A percentile compares a stretch with the other conserved stretches of the same genome.
These are phyloP conservation scores for Luvunga scandens DNA, from an alignment of 345 rosid genomes.

Conservation along the genomic window DNA sequence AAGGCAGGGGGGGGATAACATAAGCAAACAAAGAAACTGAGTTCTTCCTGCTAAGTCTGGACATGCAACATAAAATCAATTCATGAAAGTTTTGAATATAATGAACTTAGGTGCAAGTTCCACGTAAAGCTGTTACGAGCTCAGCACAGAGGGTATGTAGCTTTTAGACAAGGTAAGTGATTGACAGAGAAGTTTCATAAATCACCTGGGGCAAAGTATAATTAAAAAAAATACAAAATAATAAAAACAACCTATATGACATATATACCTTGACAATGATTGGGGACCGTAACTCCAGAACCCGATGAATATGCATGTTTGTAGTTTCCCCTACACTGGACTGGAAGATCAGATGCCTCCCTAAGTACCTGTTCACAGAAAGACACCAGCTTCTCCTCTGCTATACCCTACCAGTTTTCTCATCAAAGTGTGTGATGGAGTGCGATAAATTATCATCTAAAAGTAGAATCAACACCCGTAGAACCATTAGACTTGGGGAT, in stretches of 20 bases:
- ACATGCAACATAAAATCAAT: not conserved
- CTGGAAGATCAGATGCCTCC: slow-evolving; percentile 86
- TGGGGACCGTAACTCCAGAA: slow-evolving; percentile 87
- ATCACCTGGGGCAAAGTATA: not conserved
- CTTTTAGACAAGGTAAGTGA: slow-evolving; percentile 2
- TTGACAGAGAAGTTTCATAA: not conserved
- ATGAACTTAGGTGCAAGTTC: not conserved
- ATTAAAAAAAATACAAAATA: not conserved
- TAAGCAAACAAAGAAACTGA: not conserved
- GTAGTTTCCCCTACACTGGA: slow-evolving; percentile 66
- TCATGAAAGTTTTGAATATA: not conserved
- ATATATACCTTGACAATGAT: slow-evolving; percentile 77
- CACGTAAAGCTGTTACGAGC: not conserved
- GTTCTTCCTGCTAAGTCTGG: not conserved
- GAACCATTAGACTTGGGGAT: slow-evolving; percentile 28
- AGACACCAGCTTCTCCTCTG: slow-evolving; percentile 80
- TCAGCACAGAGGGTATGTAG: not conserved
- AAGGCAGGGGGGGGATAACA: not conserved
- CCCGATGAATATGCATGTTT: slow-evolving; percentile 84
- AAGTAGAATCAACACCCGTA: slow-evolving; percentile 26
- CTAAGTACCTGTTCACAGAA: slow-evolving; percentile 86
- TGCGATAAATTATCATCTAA: slow-evolving; percentile 25
- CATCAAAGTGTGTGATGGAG: slow-evolving; percentile 20
- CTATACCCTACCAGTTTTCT: slow-evolving; percentile 60
- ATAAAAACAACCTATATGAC: not conserved